A percentile compares a stretch with the other conserved stretches of the same genome.
phyloP scores from a whole-genome alignment of 345 rosid genomes.

The Lagerstroemia speciosa region DNA sequence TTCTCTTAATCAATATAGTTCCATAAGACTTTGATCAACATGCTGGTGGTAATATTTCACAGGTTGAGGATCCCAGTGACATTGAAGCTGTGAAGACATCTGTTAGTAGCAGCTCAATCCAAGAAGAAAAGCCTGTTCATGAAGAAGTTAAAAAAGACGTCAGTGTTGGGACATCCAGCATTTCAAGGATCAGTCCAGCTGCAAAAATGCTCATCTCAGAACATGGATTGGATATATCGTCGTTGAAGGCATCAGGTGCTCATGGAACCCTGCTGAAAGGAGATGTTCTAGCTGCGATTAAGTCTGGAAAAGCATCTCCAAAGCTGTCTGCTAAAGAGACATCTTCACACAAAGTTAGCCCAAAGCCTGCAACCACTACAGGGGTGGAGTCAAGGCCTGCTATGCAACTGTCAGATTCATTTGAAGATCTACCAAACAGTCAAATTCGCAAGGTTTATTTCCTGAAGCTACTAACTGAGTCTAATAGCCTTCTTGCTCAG shows the following conservation, averaged over 20 bases:
- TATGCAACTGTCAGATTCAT: conserved; percentile 41
- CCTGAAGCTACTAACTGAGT: background rate
- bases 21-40: background rate
- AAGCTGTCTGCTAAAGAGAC: conserved; percentile 34
- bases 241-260: conserved; percentile 76
- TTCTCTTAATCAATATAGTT: background rate
- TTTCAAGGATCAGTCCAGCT: conserved; percentile 84
- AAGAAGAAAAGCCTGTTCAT: conserved; percentile 35
- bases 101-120: conserved; percentile 29
- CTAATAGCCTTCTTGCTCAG: background rate
- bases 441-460: conserved; percentile 92
- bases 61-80: conserved; percentile 86
- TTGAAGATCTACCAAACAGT: conserved; percentile 79
- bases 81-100: conserved; percentile 62
- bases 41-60: conserved; percentile 19
- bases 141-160: conserved; percentile 34
- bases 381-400: conserved; percentile 30
- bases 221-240: conserved; percentile 71
- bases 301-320: conserved; percentile 56
- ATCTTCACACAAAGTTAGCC: conserved; percentile 25
- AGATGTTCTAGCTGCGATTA: conserved; percentile 75
- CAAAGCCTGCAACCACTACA: conserved; percentile 28
- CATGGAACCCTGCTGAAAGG: conserved; percentile 73
- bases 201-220: conserved; percentile 72
- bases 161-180: conserved; percentile 25